Conservation (phyloP, 108 stramenopile species). For the Parmales sp. region DNA sequence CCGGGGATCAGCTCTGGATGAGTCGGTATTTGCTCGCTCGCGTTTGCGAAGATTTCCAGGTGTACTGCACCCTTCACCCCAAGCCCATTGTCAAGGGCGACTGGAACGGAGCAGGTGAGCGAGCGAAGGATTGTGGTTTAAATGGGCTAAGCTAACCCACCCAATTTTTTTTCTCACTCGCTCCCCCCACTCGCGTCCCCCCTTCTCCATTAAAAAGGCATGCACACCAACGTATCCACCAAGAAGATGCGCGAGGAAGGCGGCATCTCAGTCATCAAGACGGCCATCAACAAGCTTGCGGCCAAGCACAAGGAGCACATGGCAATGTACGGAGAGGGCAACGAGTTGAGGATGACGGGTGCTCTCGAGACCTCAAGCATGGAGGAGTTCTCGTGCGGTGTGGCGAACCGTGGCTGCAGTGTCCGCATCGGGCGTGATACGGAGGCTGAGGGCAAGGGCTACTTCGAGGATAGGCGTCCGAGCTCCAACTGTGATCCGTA, state of each 20-base stretch:
- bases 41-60: conserved; percentile 94
- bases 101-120: conserved; percentile 98
- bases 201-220: too few relatives aligned
- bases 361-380: conserved; percentile 89
- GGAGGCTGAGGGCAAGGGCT: conserved; percentile 77
- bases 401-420: conserved; percentile 93
- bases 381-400: conserved; percentile 80
- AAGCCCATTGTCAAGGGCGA: conserved; percentile 95
- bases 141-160: too few relatives aligned
- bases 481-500: conserved; percentile 96
- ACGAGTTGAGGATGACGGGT: conserved; percentile 93
- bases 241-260: conserved; percentile 88
- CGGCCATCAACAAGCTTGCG: conserved; percentile 90
- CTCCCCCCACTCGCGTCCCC: too few relatives aligned
- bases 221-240: conserved; percentile 91
- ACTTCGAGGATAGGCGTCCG: conserved; percentile 97
- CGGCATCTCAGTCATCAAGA: conserved; percentile 81
- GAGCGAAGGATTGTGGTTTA: too few relatives aligned
- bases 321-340: conserved; percentile 92
- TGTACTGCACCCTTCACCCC: conserved; percentile 90
- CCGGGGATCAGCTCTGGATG: conserved; percentile 95
- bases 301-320: conserved; percentile 92
- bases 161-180: too few relatives aligned
- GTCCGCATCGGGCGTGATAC: conserved; percentile 89
- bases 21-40: conserved; percentile 90